Conservation (phyloP, 208 protist genomes). For the Leptomonas seymouri region DNA sequence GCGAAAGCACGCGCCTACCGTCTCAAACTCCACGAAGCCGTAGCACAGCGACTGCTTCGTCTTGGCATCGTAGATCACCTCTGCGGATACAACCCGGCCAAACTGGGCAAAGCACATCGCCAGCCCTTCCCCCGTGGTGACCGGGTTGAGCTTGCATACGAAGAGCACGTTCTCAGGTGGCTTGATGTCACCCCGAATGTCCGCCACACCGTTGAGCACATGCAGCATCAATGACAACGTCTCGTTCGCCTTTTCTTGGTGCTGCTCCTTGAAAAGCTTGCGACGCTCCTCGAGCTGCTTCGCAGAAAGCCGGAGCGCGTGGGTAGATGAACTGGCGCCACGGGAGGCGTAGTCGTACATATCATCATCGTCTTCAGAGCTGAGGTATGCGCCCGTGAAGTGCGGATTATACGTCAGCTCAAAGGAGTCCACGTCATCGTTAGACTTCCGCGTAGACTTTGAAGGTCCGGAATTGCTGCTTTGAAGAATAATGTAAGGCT, state of each 20-base stretch:
- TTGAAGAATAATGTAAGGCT: slow-evolving; percentile 5
- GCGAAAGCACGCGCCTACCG: slow-evolving; percentile 81
- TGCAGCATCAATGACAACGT: slow-evolving; percentile 92
- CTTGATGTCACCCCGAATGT: slow-evolving; percentile 86
- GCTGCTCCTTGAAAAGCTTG: slow-evolving; percentile 25
- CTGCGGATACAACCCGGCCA: slow-evolving; percentile 89
- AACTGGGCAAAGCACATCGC: slow-evolving; percentile 97
- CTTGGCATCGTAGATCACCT: slow-evolving; percentile 73
- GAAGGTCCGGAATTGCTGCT: background rate
- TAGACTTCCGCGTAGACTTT: background rate
- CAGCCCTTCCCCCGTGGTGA: slow-evolving; percentile 95
- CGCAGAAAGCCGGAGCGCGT: slow-evolving; percentile 10
- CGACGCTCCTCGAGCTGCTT: slow-evolving; percentile 32
- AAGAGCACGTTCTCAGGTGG: slow-evolving; percentile 99
- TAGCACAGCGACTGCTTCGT: slow-evolving; percentile 94
- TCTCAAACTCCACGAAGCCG: slow-evolving; percentile 98
- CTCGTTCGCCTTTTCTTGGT: slow-evolving; percentile 72
- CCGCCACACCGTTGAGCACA: slow-evolving; percentile 96
- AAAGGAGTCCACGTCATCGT: slow-evolving; percentile 19
- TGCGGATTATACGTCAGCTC: slow-evolving; percentile 65
- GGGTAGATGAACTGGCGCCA: background rate
- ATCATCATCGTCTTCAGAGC: slow-evolving; percentile 71
- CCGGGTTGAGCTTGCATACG: slow-evolving; percentile 98
- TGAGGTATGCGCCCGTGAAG: slow-evolving; percentile 65
- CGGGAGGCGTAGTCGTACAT: background rate